Conservation (phyloP, 306 rosid genomes). For the Ormosia emarginata region DNA sequence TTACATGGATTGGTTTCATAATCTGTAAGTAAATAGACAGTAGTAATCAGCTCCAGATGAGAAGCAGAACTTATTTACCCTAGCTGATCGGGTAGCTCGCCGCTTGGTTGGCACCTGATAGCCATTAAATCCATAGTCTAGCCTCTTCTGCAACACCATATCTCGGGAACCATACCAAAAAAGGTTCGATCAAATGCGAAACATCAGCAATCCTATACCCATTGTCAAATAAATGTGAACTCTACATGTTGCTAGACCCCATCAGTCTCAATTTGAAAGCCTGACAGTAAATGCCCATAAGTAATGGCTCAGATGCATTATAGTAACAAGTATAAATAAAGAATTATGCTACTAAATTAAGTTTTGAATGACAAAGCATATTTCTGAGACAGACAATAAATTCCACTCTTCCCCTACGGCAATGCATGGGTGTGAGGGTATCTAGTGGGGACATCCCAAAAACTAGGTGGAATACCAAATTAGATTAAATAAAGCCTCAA, state of each 20-base stretch:
- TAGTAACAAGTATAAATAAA: neutral
- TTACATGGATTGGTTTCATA: constrained; percentile 9
- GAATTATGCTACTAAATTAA: neutral
- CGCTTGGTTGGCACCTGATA: constrained; percentile 65
- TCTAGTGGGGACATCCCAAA: neutral
- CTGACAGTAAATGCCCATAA: constrained; percentile 24
- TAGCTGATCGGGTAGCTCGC: constrained; percentile 63
- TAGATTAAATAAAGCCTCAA: neutral
- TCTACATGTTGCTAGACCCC: constrained; percentile 10
- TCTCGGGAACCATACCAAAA: constrained; percentile 69
- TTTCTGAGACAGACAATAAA: neutral
- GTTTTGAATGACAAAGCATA: neutral
- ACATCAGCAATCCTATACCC: constrained; percentile 17
- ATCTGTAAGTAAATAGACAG: neutral
- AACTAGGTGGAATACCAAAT: neutral
- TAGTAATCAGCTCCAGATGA: neutral
- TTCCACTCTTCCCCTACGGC: neutral
- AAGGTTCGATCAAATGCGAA: constrained; percentile 28
- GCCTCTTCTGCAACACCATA: constrained; percentile 80
- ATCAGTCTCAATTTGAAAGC: constrained; percentile 20
- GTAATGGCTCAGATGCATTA: constrained; percentile 3
- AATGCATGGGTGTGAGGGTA: neutral
- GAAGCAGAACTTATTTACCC: constrained; percentile 49
- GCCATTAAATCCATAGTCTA: constrained; percentile 79
- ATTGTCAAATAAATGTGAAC: constrained; percentile 15